Evolutionary conservation across 2,329 filamentous ascomycete species (phyloP).

Genomic region (Penicillium sp.): DNA sequence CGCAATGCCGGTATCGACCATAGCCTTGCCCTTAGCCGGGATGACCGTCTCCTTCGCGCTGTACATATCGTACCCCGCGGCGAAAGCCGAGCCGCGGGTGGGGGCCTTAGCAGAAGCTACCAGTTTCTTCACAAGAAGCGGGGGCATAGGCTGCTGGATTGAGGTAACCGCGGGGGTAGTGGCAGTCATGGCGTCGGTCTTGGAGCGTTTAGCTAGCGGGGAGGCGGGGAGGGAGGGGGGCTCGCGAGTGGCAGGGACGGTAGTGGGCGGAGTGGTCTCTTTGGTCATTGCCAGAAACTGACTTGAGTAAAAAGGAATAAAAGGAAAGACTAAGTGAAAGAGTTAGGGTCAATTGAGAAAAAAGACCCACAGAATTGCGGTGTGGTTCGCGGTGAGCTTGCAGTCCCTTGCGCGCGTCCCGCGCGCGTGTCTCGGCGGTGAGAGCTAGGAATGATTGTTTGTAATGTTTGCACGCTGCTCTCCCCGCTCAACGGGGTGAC

Average conservation of each 20-base stretch:
- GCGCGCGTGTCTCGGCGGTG: not conserved
- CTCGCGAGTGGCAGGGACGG: constrained; percentile 37
- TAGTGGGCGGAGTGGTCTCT: constrained; percentile 41
- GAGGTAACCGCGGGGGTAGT: constrained; percentile 34
- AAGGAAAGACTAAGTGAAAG: not conserved
- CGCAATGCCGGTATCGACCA: constrained; percentile 87
- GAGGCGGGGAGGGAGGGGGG: constrained; percentile 65
- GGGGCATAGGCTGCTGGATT: constrained; percentile 49
- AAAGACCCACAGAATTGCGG: constrained; percentile 18
- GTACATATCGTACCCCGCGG: constrained; percentile 94
- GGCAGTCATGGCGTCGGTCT: constrained; percentile 51
- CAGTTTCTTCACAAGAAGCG: constrained; percentile 84
- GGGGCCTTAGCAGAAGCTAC: constrained; percentile 75
- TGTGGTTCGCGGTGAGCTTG: constrained; percentile 18
- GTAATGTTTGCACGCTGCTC: constrained; percentile 1
- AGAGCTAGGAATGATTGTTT: constrained; percentile 1
- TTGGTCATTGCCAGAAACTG: constrained; percentile 40
- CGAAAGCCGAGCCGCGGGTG: constrained; percentile 82
- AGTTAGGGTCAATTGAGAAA: not conserved
- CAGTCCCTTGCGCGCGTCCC: constrained; percentile 12
- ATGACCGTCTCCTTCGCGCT: constrained; percentile 70
- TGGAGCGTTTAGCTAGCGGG: constrained; percentile 77
- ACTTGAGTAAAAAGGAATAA: not conserved
- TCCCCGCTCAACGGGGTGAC: not conserved
- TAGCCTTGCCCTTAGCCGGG: constrained; percentile 75